Base-by-base conservation (phyloP, 352 stramenopile genomes). In the Pythium brassicae region DNA sequence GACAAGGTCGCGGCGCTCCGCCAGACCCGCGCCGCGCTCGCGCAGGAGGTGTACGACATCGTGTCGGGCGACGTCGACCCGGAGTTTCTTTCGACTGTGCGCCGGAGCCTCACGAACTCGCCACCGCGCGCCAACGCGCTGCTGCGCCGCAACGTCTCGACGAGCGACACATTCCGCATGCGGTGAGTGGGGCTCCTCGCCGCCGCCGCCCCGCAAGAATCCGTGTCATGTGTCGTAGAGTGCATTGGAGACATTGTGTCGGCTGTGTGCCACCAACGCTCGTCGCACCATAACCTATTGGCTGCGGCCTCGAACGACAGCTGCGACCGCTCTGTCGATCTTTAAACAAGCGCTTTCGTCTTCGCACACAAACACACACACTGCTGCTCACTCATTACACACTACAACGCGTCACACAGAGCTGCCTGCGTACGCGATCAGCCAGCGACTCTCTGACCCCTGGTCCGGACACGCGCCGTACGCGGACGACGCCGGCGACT, bases 1-100 rank as follows among this genome's bases (percentile, higher is more conserved):
- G 77, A 92, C 34, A 62, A 87, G 46, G 71, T 89, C 29, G 57
- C 69, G 4, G 65, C 70, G 25, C 64, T 89, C 51, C 76, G 71
- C 50, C 78, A 79, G 51, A 67, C 83, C 55, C 74, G 81, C 29
- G 66, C 75, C 39, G 35, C 63, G 50, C 69, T 91, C 27, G 76
- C 71, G 15, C 57, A 70, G 55, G 69, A 87, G 60, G 77, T 90
- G 20, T 66, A 86, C 55, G 69, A 76, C 6, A 50, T 89, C 8
- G 67, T 89, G 39, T 74, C 67, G 4, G 52, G 61, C 39, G 80
- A 71, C 48, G 76, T 87, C 19, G 76, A 87, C 55, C 58, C 73
- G 19, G 59, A 71, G 45, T 80, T 89, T 48, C 73, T 89, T 19
- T 72, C 69, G 11, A 58, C 66, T 2, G 68, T 89, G 34, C 71